Base-by-base conservation (phyloP, 2,329 filamentous ascomycete genomes). In the Aureobasidium sp. region DNA sequence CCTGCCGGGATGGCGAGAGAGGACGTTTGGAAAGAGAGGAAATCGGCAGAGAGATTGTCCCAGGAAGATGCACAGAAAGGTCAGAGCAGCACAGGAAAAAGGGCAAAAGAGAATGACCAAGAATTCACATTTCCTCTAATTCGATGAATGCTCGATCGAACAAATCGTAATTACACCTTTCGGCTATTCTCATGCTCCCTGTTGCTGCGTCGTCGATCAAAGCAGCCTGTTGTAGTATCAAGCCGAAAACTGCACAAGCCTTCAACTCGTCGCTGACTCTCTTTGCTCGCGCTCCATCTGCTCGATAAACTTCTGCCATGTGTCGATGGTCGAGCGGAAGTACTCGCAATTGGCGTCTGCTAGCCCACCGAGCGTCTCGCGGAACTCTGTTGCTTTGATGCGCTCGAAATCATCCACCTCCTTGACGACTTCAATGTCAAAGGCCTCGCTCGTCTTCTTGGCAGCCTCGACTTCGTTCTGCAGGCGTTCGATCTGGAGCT, bases 351-450 rank as follows among this genome's bases (percentile, higher is more conserved):
- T 91, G 19, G 90, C 86, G 70, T 93, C 88, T 0, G 93, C 91
- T 53, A 99, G 76, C 2, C 85, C 86, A 2, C 90, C 91, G 54
- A 99, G 81, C 68, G 94, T 92, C 66, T 88, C 84, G 73, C 90
- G 90, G 75, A 99, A 95, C 79, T 99, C 93, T 45, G 90, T 81
- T 42, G 90, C 86, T 80, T 99, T 99, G 80, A 97, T 97, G 62
- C 92, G 84, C 77, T 99, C 94, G 76, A 99, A 99, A 72, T 97
- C 92, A 22, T 83, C 83, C 0, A 97, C 90, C 74, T 99, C 94
- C 70, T 90, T 88, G 47, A 97, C 88, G 1, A 97, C 93, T 75
- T 97, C 91, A 71, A 97, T 92, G 74, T 97, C 94, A 70, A 99
- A 99, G 72, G 91, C 87, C 75, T 97, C 91, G 56, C 87, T 91